Percentiles rank a stretch among this genome's conserved stretches.
Evolutionary conservation across 2,329 filamentous ascomycete species (phyloP).

Genomic region (Aspergillus sp.): DNA sequence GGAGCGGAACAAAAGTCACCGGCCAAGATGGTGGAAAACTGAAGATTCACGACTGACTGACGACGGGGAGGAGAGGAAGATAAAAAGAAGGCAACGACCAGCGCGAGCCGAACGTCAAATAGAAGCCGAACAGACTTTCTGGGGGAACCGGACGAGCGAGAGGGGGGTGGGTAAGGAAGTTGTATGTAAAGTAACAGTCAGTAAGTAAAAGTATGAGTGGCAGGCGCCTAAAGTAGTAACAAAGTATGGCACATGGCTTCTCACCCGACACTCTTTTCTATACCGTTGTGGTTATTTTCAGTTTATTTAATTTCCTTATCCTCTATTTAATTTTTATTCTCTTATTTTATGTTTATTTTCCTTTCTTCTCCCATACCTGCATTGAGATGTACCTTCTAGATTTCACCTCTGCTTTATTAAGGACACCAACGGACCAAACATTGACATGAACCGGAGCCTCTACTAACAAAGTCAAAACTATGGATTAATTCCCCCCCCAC

Average conservation of each 20-base stretch:
- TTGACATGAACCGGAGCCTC: neutral
- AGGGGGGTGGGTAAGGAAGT: constrained; percentile 17
- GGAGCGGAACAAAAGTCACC: neutral
- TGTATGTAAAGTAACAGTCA: constrained; percentile 9
- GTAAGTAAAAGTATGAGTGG: neutral
- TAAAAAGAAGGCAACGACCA: constrained; percentile 10
- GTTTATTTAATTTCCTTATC: constrained; percentile 1
- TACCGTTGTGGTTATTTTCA: neutral
- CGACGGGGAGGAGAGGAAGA: constrained; percentile 1
- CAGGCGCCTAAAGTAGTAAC: constrained; percentile 3
- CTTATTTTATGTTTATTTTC: neutral
- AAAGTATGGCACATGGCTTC: constrained; percentile 12
- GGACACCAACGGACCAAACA: neutral
- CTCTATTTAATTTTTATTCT: neutral
- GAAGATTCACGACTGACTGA: neutral
- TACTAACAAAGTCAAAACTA: neutral
- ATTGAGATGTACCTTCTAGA: neutral
- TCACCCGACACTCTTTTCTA: neutral
- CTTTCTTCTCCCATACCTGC: neutral
- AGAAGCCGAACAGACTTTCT: constrained; percentile 23
- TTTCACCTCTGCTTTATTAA: neutral
- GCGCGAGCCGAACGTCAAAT: constrained; percentile 21
- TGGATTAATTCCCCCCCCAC: neutral
- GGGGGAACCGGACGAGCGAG: constrained; percentile 17
- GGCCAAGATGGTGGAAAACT: neutral